Base-by-base conservation (phyloP, 768 basidiomycete species). In the Trametes punicea region DNA sequence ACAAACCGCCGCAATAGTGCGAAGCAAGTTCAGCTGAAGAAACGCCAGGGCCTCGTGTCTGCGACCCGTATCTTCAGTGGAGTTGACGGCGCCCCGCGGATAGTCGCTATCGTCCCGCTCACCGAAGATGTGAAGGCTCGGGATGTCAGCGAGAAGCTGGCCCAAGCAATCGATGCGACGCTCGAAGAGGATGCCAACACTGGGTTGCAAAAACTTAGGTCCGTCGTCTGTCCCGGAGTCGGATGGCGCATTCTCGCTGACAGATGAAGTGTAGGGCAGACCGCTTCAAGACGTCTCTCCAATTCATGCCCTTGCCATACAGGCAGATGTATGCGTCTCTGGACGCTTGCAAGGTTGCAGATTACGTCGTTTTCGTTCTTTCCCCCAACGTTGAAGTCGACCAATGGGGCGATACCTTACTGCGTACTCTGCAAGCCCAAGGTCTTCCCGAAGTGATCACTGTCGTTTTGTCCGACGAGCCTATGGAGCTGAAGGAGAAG, bases 221-320 rank as follows among this genome's bases (percentile, higher is more conserved):
- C 49, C 53, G 81, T 73, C 20, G 1, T n/a, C 38, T 11, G 4
- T 31, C 25, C 4, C 18, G 20, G 1, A 11, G 0, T 20, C 10
- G 3, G 10, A 6, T 34, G 34, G 3, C 3, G 10, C 15, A 42
- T 20, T 23, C 9, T 44, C 31, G n/a, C 49, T 29, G 51, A 64
- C 13, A 42, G 21, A 10, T 55, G 15, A 9, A 39, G 10, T 49
- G n/a, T 18, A 95, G 93, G 67, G 89, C 85, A 33, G 89, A 92
- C 46, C 82, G 91, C 20, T 97, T 93, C 77, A 94, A 90, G 72
- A 93, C 93, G 0, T 90, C 87, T 6, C 75, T 98, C 3, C 94
- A 97, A 65, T 90, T 97, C 70, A 77, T 93, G 49, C 84, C 84
- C 38, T 76, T 96, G 2, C 83, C 81, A 2, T 87, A 90, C 64